Conservation (phyloP, 2,329 filamentous ascomycete genomes). For the Fusarium pilosicola region DNA sequence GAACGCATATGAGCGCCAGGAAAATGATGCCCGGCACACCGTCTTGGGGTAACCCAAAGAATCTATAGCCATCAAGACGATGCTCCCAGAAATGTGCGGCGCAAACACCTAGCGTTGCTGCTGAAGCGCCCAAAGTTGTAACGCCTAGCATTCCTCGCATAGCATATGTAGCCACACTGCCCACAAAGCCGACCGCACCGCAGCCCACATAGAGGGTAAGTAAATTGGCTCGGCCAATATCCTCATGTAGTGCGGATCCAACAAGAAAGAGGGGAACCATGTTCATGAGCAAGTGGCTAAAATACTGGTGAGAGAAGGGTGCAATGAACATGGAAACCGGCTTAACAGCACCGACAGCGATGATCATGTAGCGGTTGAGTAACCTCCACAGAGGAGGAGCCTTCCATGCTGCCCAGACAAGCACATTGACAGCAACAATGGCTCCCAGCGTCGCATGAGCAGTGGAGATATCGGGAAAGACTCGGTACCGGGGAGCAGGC, state of each 20-base stretch:
- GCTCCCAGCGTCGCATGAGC: conserved; percentile 71
- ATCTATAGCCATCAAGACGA: conserved; percentile 64
- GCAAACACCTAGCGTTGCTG: conserved; percentile 69
- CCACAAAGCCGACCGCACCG: conserved; percentile 67
- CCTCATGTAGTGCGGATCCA: conserved; percentile 74
- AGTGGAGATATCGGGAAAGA: conserved; percentile 70
- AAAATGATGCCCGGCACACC: conserved; percentile 66
- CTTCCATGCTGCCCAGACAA: conserved; percentile 69
- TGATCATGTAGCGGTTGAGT: conserved; percentile 75
- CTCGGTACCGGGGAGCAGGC: conserved; percentile 60
- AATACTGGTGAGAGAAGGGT: conserved; percentile 74
- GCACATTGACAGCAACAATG: conserved; percentile 68
- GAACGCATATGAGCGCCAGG: conserved; percentile 60
- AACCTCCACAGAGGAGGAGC: conserved; percentile 71
- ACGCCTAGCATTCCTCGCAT: conserved; percentile 56
- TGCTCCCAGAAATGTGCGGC: conserved; percentile 71
- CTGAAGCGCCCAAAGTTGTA: conserved; percentile 74
- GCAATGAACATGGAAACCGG: conserved; percentile 70
- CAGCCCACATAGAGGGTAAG: conserved; percentile 72
- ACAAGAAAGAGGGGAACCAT: conserved; percentile 73
- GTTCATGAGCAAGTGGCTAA: conserved; percentile 71
- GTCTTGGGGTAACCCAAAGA: conserved; percentile 67
- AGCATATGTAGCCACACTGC: conserved; percentile 64
- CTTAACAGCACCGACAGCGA: conserved; percentile 71
- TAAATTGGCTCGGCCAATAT: conserved; percentile 75